These are phyloP conservation scores for Komagataella ulmi DNA, from an alignment of 805 yeast species.

Conservation along the genomic window DNA sequence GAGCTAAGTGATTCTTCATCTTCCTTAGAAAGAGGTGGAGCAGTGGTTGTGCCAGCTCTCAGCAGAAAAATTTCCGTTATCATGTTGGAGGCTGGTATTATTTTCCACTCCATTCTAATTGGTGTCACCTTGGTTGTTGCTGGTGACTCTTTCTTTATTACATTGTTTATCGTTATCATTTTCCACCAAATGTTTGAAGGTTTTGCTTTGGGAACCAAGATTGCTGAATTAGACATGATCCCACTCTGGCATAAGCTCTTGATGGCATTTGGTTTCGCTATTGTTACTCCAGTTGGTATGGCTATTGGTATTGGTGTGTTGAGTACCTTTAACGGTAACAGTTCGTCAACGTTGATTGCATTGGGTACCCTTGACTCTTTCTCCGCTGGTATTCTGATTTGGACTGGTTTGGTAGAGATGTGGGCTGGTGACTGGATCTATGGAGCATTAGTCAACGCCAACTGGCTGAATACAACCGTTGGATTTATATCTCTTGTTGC, in stretches of 20 bases:
- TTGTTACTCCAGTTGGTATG: neutral
- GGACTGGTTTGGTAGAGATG: neutral
- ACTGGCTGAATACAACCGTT: neutral
- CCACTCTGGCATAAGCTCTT: neutral
- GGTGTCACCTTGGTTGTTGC: constrained; percentile 59
- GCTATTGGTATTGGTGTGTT: neutral
- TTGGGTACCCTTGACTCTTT: neutral
- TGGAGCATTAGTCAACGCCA: neutral
- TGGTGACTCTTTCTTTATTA: constrained; percentile 35
- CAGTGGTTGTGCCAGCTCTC: neutral
- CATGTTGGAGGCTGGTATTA: constrained; percentile 57
- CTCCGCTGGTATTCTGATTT: neutral
- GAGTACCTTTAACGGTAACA: neutral
- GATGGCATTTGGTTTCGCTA: neutral
- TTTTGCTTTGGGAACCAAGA: constrained; percentile 61
- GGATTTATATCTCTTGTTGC: neutral
- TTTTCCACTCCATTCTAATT: constrained; percentile 65
- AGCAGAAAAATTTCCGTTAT: constrained; percentile 29
- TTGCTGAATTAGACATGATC: neutral
- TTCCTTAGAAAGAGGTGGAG: constrained; percentile 3
- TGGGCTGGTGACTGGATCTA: neutral
- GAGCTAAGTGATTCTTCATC: neutral
- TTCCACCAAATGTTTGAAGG: constrained; percentile 78
- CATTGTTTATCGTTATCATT: constrained; percentile 49
- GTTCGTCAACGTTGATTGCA: neutral